Conservation (phyloP, 495 filamentous ascomycete species). For the Hypomontagnella monticulosa region DNA sequence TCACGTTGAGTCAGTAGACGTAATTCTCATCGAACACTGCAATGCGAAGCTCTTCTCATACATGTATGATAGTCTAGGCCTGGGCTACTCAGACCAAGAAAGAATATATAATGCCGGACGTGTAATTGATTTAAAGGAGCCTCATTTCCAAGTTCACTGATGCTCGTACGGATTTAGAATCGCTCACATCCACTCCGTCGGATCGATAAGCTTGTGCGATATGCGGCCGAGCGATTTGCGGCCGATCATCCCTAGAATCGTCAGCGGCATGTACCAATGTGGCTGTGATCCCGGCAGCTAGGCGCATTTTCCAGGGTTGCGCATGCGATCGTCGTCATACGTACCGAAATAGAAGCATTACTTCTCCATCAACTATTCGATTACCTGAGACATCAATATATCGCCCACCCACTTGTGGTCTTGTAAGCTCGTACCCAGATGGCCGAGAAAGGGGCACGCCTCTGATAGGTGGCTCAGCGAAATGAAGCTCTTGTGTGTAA, state of each 20-base stretch:
- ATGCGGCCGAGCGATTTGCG: too few relatives aligned
- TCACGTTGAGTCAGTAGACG: too few relatives aligned
- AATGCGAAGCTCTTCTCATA: too few relatives aligned
- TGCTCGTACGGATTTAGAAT: too few relatives aligned
- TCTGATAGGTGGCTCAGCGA: not conserved
- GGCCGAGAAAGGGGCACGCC: not conserved
- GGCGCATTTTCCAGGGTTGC: constrained; percentile 7
- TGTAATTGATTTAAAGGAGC: too few relatives aligned
- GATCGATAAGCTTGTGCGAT: too few relatives aligned
- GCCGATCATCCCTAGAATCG: not conserved
- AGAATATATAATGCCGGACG: too few relatives aligned
- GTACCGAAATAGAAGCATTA: constrained; percentile 25
- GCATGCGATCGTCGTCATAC: constrained; percentile 6
- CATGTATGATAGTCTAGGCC: too few relatives aligned
- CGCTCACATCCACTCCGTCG: too few relatives aligned
- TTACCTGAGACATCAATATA: not conserved
- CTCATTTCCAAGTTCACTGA: too few relatives aligned
- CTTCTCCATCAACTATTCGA: not conserved
- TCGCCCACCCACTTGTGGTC: not conserved
- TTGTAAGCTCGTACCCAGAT: not conserved
- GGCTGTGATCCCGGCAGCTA: constrained; percentile 12
- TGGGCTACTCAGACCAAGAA: too few relatives aligned
- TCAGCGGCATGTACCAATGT: not conserved
- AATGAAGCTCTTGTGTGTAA: not conserved
- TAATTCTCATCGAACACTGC: too few relatives aligned